phyloP scores from a whole-genome alignment of 2,329 filamentous ascomycete species.

The Neofusicoccum cordaticola region DNA sequence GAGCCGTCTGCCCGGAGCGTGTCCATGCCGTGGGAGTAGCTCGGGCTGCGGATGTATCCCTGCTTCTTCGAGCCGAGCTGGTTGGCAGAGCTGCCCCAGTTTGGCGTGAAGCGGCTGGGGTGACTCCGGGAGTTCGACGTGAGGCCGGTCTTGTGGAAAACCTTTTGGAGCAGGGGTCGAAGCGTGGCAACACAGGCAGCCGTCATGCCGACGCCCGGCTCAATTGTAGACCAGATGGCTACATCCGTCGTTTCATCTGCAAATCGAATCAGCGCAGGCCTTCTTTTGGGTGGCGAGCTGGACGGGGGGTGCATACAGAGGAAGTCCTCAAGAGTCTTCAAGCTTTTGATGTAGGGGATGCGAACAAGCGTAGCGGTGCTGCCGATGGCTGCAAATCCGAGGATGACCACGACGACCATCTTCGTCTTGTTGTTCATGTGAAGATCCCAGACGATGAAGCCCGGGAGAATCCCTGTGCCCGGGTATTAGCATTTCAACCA shows the following conservation, averaged over 20 bases:
- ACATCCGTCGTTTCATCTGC: conserved; percentile 13
- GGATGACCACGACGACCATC: conserved; percentile 50
- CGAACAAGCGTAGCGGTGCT: conserved; percentile 52
- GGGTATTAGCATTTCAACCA: neutral
- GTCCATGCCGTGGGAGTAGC: conserved; percentile 7
- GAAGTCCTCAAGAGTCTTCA: conserved; percentile 42
- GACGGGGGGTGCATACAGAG: conserved; percentile 28
- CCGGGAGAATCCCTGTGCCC: conserved; percentile 29
- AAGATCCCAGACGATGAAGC: conserved; percentile 54
- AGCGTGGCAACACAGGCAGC: conserved; percentile 50
- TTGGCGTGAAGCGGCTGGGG: conserved; percentile 2
- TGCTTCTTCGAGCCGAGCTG: conserved; percentile 12
- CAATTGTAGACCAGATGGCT: conserved; percentile 28
- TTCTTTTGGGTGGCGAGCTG: neutral
- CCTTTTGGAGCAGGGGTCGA: conserved; percentile 44
- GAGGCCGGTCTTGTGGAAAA: conserved; percentile 25
- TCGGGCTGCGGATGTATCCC: conserved; percentile 20
- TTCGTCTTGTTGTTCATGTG: conserved; percentile 56
- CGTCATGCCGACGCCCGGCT: conserved; percentile 39
- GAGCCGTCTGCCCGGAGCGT: conserved; percentile 17
- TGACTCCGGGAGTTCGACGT: conserved; percentile 20
- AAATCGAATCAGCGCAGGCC: neutral
- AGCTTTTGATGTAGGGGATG: conserved; percentile 41
- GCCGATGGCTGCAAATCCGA: conserved; percentile 51
- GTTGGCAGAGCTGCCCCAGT: conserved; percentile 8